Percentiles rank a stretch among this genome's conserved stretches.
These are phyloP conservation scores for Simplicillium sp. DNA, from an alignment of 2,329 filamentous ascomycete species.

Conservation along the genomic window DNA sequence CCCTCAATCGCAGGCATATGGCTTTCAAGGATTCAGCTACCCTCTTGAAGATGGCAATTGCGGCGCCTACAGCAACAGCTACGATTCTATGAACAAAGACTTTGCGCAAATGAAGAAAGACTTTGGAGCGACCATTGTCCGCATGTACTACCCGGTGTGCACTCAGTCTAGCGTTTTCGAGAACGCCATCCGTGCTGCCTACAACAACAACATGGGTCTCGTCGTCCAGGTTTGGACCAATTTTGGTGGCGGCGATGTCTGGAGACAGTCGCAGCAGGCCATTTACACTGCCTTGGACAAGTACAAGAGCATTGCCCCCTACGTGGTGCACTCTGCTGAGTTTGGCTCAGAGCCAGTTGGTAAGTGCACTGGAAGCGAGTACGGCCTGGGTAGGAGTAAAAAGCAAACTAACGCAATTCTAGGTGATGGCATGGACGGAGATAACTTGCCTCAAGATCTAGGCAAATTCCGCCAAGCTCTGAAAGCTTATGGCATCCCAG, in stretches of 20 bases:
- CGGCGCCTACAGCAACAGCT: slow-evolving; percentile 7
- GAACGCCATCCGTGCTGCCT: slow-evolving; percentile 11
- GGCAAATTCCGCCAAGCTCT: slow-evolving; percentile 8
- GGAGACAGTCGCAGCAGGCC: slow-evolving; percentile 11
- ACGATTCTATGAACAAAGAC: slow-evolving; percentile 10
- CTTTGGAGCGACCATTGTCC: slow-evolving; percentile 11
- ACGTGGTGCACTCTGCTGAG: slow-evolving; percentile 11
- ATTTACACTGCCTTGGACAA: slow-evolving; percentile 11
- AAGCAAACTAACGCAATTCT: too few species aligned
- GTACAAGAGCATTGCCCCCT: slow-evolving; percentile 9
- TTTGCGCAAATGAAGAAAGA: slow-evolving; percentile 12
- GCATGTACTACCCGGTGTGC: slow-evolving; percentile 13
- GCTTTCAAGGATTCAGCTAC: slow-evolving; percentile 12
- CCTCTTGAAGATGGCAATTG: slow-evolving; percentile 11
- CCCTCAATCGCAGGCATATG: slow-evolving; percentile 10
- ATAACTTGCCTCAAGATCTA: slow-evolving; percentile 10
- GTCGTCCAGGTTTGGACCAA: slow-evolving; percentile 13
- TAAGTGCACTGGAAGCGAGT: too few species aligned
- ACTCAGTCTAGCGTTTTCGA: slow-evolving; percentile 9
- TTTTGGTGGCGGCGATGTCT: slow-evolving; percentile 11
- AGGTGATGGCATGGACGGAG: slow-evolving; percentile 11
- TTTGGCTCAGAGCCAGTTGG: slow-evolving; percentile 13
- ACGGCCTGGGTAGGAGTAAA: too few species aligned
- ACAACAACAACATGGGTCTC: slow-evolving; percentile 11
- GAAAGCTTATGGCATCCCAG: slow-evolving; percentile 8